Conservation (phyloP, 2,329 filamentous ascomycete genomes). For the Phyllosticta capitalensis region DNA sequence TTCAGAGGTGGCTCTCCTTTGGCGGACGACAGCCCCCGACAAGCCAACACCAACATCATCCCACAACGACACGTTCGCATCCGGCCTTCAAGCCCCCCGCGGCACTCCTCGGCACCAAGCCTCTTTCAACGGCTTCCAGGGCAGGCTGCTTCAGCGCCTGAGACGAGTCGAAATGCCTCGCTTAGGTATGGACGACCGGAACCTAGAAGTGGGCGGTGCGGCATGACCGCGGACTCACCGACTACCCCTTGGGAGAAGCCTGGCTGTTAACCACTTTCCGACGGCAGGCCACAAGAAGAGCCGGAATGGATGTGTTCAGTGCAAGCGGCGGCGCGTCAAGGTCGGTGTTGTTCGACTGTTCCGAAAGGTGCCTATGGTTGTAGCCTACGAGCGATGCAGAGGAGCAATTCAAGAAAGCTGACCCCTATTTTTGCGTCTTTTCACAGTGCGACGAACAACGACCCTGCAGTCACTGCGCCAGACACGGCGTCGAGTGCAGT, state of each 20-base stretch:
- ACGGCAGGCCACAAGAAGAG: constrained; percentile 12
- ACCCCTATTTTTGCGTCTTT: neutral
- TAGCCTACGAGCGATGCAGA: constrained; percentile 22
- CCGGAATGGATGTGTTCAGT: constrained; percentile 12
- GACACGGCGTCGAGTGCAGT: constrained; percentile 28
- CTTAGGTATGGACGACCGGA: constrained; percentile 9
- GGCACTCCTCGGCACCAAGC: neutral
- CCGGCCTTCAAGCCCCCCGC: neutral
- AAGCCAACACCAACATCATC: neutral
- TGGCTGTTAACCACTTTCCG: constrained; percentile 8
- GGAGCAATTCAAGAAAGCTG: constrained; percentile 16
- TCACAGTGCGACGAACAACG: constrained; percentile 29
- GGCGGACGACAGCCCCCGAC: neutral
- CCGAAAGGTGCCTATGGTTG: neutral
- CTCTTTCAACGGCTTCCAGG: neutral
- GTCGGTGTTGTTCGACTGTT: constrained; percentile 3
- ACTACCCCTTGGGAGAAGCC: neutral
- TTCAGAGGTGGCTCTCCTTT: neutral
- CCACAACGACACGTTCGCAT: neutral
- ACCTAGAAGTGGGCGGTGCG: constrained; percentile 2
- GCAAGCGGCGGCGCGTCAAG: constrained; percentile 12
- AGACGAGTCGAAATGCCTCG: constrained; percentile 9
- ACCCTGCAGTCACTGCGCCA: constrained; percentile 28
- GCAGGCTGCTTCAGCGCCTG: neutral
- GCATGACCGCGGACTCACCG: neutral